Evolutionary conservation across 208 protist genomes (phyloP).

Genomic region (Leishmania braziliensis): DNA sequence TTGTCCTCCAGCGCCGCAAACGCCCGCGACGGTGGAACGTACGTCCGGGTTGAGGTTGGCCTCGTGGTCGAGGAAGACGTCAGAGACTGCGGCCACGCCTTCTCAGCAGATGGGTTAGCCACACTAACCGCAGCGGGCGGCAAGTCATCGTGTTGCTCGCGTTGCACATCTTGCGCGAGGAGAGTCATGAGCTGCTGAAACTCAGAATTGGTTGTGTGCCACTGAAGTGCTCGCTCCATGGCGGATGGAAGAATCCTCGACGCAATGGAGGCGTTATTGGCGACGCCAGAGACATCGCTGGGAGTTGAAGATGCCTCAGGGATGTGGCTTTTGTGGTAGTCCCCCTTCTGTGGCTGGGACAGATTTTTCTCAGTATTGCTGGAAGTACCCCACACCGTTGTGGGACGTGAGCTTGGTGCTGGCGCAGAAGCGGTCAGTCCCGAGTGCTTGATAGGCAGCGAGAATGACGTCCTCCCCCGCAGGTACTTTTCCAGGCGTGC

Average conservation of each 20-base stretch:
- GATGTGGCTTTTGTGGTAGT: background rate
- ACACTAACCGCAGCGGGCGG: background rate
- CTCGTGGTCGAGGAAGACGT: background rate
- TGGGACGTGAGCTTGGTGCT: background rate
- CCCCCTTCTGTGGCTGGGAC: background rate
- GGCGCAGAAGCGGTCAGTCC: background rate
- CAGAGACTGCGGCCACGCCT: background rate
- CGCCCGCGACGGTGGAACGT: slow-evolving; percentile 40
- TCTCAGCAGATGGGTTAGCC: background rate
- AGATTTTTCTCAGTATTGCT: background rate
- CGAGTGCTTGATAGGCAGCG: background rate
- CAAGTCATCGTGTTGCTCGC: slow-evolving; percentile 15
- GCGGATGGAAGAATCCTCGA: background rate
- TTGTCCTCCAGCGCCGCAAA: slow-evolving; percentile 67
- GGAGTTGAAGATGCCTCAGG: background rate
- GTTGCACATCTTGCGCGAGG: slow-evolving; percentile 42
- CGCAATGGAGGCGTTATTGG: background rate
- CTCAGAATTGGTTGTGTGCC: slow-evolving; percentile 28
- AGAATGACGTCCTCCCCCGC: slow-evolving; percentile 9
- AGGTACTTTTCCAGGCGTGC: slow-evolving; percentile 22
- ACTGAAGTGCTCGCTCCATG: slow-evolving; percentile 1
- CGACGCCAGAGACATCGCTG: background rate
- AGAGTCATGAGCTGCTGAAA: slow-evolving; percentile 56
- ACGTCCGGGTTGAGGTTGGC: background rate
- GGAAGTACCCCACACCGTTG: slow-evolving; percentile 1